Evolutionary conservation across 352 stramenopile genomes (phyloP), one percentile per base, ranked within the genome.

Genomic region (Pythium brachiatum): DNA sequence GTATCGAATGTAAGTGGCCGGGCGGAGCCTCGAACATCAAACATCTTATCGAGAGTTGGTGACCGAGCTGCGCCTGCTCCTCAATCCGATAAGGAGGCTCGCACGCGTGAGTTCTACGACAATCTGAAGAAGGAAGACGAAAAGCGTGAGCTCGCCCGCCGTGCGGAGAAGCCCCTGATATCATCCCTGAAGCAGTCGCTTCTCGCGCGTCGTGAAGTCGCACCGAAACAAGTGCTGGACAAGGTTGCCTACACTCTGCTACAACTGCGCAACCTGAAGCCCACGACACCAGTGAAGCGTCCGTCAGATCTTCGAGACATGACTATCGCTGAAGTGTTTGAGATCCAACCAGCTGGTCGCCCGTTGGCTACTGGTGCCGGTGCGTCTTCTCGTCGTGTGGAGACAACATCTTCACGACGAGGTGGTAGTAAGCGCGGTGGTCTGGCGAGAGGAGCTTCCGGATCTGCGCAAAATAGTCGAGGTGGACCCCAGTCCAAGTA

Each of bases 301-400:
- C 83, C 83, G 32, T 44, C 64, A 29, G 79, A 91, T 62, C 64
- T 91, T 2, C 71, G 68, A 16, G 70, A 88, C 57, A 94, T 90
- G 81, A 87, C 70, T 34, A 81, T 93, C 16, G 64, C 73, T n/a
- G 75, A 89, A 53, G 69, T 86, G 0, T 78, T 72, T 60, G 68
- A 88, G 66, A 54, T 87, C 21, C 65, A 69, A 15, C 68, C 73
- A n/a, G 18, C 41, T 1, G 38, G 38, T 44, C 63, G 52, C 15
- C 60, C 43, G 6, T 47, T 39, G 21, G 60, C 70, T 9, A 56
- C 47, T 44, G 48, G 6, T 48, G 32, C 7, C 32, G 25, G 55
- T 12, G 46, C 59, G 1, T 46, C 53, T 36, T 23, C 62, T 23
- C 71, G 71, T 25, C 36, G 23, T 23, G 55, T 54, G 0, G 63